These are phyloP conservation scores for Mortierella sp. DNA, from an alignment of 371 early-diverging fungal genomes.

Conservation along the genomic window DNA sequence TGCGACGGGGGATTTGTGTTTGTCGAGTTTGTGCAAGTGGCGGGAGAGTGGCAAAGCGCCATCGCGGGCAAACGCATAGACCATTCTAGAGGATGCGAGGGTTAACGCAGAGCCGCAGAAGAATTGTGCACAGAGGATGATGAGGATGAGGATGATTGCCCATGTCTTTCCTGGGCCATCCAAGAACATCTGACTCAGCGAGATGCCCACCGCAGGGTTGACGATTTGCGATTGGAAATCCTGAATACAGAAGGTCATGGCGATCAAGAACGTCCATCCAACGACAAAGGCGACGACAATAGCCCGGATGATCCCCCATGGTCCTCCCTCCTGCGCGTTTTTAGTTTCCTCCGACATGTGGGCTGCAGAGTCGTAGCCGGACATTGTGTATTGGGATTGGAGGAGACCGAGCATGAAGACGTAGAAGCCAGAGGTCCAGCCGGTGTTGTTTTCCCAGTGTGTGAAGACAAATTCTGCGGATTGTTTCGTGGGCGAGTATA, in stretches of 20 bases:
- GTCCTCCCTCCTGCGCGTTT: constrained; percentile 69
- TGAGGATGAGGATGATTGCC: constrained; percentile 67
- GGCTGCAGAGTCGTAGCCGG: constrained; percentile 73
- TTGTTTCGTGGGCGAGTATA: constrained; percentile 51
- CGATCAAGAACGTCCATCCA: constrained; percentile 61
- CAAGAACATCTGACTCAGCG: constrained; percentile 65
- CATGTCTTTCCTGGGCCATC: constrained; percentile 64
- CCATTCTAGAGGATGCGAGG: constrained; percentile 74
- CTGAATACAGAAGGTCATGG: constrained; percentile 57
- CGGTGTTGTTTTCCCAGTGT: constrained; percentile 61
- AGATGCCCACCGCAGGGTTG: constrained; percentile 59
- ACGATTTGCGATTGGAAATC: constrained; percentile 63
- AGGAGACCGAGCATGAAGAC: constrained; percentile 65
- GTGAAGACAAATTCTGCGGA: constrained; percentile 63
- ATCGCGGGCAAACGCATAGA: constrained; percentile 82
- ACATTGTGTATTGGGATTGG: constrained; percentile 62
- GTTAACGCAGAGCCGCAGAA: constrained; percentile 68
- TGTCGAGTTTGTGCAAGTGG: constrained; percentile 62
- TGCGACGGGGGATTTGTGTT: constrained; percentile 61
- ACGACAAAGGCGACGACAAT: constrained; percentile 58
- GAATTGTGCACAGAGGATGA: constrained; percentile 70
- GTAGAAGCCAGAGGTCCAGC: constrained; percentile 63
- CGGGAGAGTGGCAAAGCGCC: constrained; percentile 74
- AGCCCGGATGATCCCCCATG: constrained; percentile 71
- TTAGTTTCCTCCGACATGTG: constrained; percentile 77